Percentiles rank a stretch among this genome's conserved stretches.
These are phyloP conservation scores for Coemansia sp. DNA, from an alignment of 371 early-diverging fungal genomes.

Conservation along the genomic window DNA sequence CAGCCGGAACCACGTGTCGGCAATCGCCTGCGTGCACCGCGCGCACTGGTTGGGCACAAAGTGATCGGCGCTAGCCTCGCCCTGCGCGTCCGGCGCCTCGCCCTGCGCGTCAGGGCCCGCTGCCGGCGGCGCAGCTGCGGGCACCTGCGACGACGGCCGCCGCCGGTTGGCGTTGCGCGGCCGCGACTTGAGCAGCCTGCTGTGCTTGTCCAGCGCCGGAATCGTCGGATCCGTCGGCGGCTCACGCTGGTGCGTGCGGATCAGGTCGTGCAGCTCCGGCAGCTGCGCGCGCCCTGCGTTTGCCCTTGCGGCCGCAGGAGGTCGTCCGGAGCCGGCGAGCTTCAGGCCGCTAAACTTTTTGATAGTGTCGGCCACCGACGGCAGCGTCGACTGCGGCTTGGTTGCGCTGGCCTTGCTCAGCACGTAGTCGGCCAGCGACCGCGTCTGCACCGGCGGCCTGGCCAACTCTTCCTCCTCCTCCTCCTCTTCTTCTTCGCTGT, in stretches of 20 bases:
- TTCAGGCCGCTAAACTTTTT: constrained; percentile 35
- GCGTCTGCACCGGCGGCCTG: neutral
- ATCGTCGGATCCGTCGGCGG: constrained; percentile 44
- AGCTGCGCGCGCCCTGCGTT: constrained; percentile 13
- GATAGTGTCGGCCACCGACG: constrained; percentile 45
- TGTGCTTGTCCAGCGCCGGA: constrained; percentile 41
- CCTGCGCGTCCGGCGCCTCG: neutral
- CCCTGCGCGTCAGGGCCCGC: neutral
- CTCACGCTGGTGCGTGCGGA: constrained; percentile 45
- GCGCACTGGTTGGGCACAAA: constrained; percentile 45
- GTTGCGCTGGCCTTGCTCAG: constrained; percentile 31
- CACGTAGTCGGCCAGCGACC: constrained; percentile 47
- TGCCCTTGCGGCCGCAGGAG: too few species aligned
- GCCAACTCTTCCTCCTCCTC: constrained; percentile 4
- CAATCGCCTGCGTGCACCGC: constrained; percentile 36
- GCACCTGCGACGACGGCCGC: constrained; percentile 15
- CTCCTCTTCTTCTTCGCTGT: neutral
- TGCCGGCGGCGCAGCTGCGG: neutral
- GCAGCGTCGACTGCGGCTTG: constrained; percentile 13
- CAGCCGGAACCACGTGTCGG: constrained; percentile 52
- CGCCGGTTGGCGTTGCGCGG: constrained; percentile 46
- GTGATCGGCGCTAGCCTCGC: constrained; percentile 1
- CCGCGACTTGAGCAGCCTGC: constrained; percentile 43
- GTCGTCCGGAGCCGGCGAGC: neutral
- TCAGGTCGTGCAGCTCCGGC: constrained; percentile 49